Percentiles rank a stretch among this genome's conserved stretches.
phyloP scores from a whole-genome alignment of 225 moss, liverwort and hornwort genomes.

The Ulota crispa region DNA sequence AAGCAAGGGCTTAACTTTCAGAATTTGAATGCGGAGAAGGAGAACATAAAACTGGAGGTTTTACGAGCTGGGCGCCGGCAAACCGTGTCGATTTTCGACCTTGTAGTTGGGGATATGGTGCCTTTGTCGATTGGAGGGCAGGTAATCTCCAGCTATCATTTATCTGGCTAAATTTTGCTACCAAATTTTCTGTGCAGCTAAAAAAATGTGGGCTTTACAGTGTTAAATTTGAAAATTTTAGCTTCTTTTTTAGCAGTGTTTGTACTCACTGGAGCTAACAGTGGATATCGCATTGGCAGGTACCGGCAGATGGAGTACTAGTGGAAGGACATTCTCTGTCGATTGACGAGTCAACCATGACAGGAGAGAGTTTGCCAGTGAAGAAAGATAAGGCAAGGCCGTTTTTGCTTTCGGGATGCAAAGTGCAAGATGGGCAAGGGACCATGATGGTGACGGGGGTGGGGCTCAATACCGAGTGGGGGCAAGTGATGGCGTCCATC shows the following conservation, averaged over 20 bases:
- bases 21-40: conserved; percentile 58
- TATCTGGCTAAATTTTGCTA: too few species aligned
- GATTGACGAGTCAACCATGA: conserved; percentile 77
- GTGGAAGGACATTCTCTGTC: conserved; percentile 60
- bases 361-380: conserved; percentile 68
- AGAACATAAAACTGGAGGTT: conserved; percentile 55
- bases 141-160: too few species aligned
- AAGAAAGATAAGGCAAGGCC: conserved; percentile 60
- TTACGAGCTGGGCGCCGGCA: conserved; percentile 56
- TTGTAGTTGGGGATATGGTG: conserved; percentile 68
- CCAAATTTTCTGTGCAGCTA: too few species aligned
- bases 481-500: conserved; percentile 69
- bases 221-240: too few species aligned
- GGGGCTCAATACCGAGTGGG: conserved; percentile 41
- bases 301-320: conserved; percentile 70
- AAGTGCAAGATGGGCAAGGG: conserved; percentile 65
- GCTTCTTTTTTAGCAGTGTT: too few species aligned
- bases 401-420: conserved; percentile 68
- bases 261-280: too few species aligned
- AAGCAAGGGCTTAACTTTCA: conserved; percentile 68
- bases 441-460: conserved; percentile 72
- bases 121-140: conserved; percentile 60
- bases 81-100: conserved; percentile 56
- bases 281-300: too few species aligned
- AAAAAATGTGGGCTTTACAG: too few species aligned